These are phyloP conservation scores for Botrytis byssoidea DNA, from an alignment of 2,329 filamentous ascomycete genomes.

Conservation along the genomic window DNA sequence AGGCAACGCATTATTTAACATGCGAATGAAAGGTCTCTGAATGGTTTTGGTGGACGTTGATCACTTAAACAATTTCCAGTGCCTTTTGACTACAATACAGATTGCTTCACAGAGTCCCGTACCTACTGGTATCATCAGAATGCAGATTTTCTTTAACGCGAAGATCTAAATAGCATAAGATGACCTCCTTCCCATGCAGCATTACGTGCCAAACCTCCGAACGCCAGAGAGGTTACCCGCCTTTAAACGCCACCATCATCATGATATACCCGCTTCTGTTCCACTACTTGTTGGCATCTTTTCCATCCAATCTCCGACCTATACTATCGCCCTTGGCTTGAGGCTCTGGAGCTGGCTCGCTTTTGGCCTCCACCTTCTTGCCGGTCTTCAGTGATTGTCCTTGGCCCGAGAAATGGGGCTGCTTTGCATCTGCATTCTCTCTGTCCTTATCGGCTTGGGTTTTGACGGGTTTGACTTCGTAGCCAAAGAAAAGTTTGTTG, in stretches of 20 bases:
- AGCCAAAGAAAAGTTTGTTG: constrained; percentile 95
- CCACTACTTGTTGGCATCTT: constrained; percentile 4
- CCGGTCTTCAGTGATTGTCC: constrained; percentile 74
- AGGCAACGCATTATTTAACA: not conserved
- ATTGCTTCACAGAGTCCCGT: not conserved
- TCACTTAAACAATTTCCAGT: not conserved
- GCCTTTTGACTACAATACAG: not conserved
- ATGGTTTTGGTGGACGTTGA: not conserved
- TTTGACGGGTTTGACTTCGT: constrained; percentile 85
- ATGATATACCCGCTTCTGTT: not conserved
- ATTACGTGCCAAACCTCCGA: not conserved
- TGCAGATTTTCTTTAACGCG: not conserved
- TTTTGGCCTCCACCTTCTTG: constrained; percentile 54
- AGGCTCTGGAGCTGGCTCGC: constrained; percentile 28
- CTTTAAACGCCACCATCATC: constrained; percentile 4
- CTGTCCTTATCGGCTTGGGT: constrained; percentile 70
- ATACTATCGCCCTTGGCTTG: constrained; percentile 17
- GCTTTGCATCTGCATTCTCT: constrained; percentile 61
- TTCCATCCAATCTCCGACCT: constrained; percentile 32
- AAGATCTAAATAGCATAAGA: not conserved
- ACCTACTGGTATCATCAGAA: not conserved
- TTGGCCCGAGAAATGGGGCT: constrained; percentile 77
- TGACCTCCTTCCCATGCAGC: constrained; percentile 1
- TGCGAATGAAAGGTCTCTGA: not conserved
- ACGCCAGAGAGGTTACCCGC: constrained; percentile 3